Evolutionary conservation across 192 early-diverging fungal genomes (phyloP).

Genomic region (Coemansia sp.): DNA sequence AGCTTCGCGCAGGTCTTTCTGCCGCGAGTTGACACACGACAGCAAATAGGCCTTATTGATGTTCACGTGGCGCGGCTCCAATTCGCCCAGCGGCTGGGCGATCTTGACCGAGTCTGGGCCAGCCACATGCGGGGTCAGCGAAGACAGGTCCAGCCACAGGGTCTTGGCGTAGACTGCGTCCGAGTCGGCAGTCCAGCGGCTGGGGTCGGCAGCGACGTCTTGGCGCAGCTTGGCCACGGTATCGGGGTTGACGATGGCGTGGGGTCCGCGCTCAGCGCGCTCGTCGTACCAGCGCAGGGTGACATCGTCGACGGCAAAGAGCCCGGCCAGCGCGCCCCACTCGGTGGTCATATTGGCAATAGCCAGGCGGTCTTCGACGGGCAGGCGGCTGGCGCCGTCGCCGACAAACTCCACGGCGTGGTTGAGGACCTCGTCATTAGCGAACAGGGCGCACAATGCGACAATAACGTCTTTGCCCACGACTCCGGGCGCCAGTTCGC

Average conservation of each 20-base stretch:
- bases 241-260: constrained; percentile 52
- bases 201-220: constrained; percentile 35
- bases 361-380: constrained; percentile 90
- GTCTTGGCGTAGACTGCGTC: constrained; percentile 83
- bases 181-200: constrained; percentile 50
- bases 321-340: constrained; percentile 97
- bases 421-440: constrained; percentile 95
- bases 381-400: constrained; percentile 61
- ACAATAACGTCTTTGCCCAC: constrained; percentile 98
- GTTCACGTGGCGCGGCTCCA: constrained; percentile 73
- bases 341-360: constrained; percentile 99
- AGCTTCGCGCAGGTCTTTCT: constrained; percentile 85
- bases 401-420: constrained; percentile 96
- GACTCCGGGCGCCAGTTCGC: constrained; percentile 76
- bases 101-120: constrained; percentile 98
- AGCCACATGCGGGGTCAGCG: constrained; percentile 85
- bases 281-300: constrained; percentile 74
- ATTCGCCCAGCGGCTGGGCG: constrained; percentile 74
- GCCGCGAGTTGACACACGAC: constrained; percentile 95
- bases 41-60: constrained; percentile 98
- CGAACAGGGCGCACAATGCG: constrained; percentile 89
- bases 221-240: constrained; percentile 55
- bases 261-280: constrained; percentile 50
- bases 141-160: constrained; percentile 84
- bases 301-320: constrained; percentile 90